Base-by-base conservation (phyloP, 2,329 filamentous ascomycete genomes). In the Penicillium sp. region DNA sequence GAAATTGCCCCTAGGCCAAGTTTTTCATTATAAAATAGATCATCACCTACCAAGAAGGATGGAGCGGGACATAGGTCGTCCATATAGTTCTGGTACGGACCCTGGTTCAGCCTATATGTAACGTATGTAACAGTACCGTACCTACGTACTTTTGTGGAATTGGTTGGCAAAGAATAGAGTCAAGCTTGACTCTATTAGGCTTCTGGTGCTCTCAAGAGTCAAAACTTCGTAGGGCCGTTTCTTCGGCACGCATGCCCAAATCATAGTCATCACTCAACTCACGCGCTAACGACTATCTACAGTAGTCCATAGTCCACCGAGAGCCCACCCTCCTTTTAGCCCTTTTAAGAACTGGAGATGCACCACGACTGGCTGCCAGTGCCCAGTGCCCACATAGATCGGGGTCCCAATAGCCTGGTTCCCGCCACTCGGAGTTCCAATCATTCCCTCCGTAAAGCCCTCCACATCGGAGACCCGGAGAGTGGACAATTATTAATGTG, bases 341-440 rank as follows among this genome's bases (percentile, higher is more conserved):
- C 22, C 22, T 22, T 3, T 4, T 22, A 22, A 22, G 22, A 49
- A 49, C 20, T 49, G 15, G 47, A 35, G 7, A 20, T 35, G 15
- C 28, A 49, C 17, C 31, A 35, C 15, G 47, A 35, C 28, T 35
- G 28, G 47, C 28, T n/a, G n/a, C 20, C 20, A 20, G 20, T 20
- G 20, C 20, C 20, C 20, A 20, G 20, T 20, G 20, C 47, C 47
- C 22, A 31, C 28, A 12, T 20, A 12, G 34, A 20, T 35, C 22
- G 8, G 14, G 28, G 47, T 14, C 47, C 47, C 47, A 49, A 15
- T 20, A 8, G 8, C 31, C 47, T 49, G 28, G 28, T 35, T 49
- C 47, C 31, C 31, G 47, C 47, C 47, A 49, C 47, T n/a, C 47
- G 47, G 28, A 49, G 47, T 34, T 49, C 47, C 47, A 49, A 49